These are phyloP conservation scores for Chytriomyces sp. DNA, from an alignment of 192 early-diverging fungal genomes.

Conservation along the genomic window DNA sequence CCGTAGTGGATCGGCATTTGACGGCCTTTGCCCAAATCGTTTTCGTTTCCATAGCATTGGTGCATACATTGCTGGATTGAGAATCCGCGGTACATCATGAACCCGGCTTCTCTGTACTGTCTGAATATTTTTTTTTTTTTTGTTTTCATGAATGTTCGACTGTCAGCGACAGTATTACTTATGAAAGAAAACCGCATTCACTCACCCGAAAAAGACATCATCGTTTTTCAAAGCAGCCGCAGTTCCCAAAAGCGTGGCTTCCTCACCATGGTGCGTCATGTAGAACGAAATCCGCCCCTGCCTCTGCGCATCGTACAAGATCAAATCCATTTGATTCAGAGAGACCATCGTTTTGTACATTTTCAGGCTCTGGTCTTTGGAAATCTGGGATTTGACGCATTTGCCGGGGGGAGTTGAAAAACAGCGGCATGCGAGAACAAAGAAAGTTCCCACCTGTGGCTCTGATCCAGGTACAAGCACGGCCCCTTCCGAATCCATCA, in stretches of 20 bases:
- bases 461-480: constrained; percentile 72
- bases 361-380: constrained; percentile 73
- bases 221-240: constrained; percentile 84
- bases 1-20: constrained; percentile 99
- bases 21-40: constrained; percentile 90
- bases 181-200: background rate
- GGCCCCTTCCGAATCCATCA: constrained; percentile 88
- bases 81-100: constrained; percentile 93
- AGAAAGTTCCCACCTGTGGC: constrained; percentile 52
- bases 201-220: constrained; percentile 91
- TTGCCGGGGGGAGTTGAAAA: too few relatives aligned
- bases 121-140: background rate
- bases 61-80: constrained; percentile 93
- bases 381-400: constrained; percentile 56
- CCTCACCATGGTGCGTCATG: constrained; percentile 99
- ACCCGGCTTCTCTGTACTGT: constrained; percentile 95
- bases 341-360: constrained; percentile 93
- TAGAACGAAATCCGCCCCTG: constrained; percentile 99
- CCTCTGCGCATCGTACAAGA: constrained; percentile 97
- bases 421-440: background rate
- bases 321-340: constrained; percentile 89
- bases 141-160: constrained; percentile 5
- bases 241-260: constrained; percentile 86
- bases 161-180: background rate
- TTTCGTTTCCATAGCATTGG: constrained; percentile 92